Evolutionary conservation across 2,329 filamentous ascomycete species (phyloP).

Genomic region (Dothideomycetes sp.): DNA sequence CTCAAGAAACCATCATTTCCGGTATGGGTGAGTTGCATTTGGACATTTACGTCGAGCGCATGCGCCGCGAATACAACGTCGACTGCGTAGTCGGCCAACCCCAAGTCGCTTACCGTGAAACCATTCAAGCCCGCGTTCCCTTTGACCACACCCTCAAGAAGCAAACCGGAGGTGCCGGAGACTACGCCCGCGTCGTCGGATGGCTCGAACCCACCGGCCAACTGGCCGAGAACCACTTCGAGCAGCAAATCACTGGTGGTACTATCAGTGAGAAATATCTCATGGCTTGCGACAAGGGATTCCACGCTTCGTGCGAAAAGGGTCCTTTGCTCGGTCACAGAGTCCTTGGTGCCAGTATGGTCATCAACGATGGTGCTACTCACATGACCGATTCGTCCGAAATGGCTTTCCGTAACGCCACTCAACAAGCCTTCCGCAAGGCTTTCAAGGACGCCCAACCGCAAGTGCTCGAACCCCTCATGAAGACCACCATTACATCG

Average conservation of each 20-base stretch:
- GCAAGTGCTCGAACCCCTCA: slow-evolving; percentile 83
- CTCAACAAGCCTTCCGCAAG: slow-evolving; percentile 93
- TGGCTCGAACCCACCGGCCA: slow-evolving; percentile 78
- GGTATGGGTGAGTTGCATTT: slow-evolving; percentile 97
- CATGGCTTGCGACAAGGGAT: slow-evolving; percentile 90
- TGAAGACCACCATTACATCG: slow-evolving; percentile 96
- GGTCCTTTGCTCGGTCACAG: slow-evolving; percentile 88
- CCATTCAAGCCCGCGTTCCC: slow-evolving; percentile 66
- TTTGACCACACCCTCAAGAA: slow-evolving; percentile 95
- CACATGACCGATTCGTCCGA: slow-evolving; percentile 98
- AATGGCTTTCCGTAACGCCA: slow-evolving; percentile 89
- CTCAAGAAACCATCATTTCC: slow-evolving; percentile 92
- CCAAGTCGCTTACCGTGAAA: slow-evolving; percentile 95
- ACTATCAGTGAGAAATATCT: slow-evolving; percentile 93
- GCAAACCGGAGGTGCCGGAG: slow-evolving; percentile 89
- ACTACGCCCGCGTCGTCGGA: slow-evolving; percentile 86
- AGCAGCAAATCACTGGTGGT: slow-evolving; percentile 79
- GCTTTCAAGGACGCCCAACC: slow-evolving; percentile 75
- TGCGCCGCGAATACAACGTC: slow-evolving; percentile 92
- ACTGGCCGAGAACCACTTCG: slow-evolving; percentile 69
- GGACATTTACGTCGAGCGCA: slow-evolving; percentile 94
- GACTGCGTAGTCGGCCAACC: slow-evolving; percentile 94
- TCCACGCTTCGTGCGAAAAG: slow-evolving; percentile 70
- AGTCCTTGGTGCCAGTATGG: slow-evolving; percentile 82
- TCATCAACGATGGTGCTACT: slow-evolving; percentile 90